A percentile compares a stretch with the other conserved stretches of the same genome.
Evolutionary conservation across 495 filamentous ascomycete genomes (phyloP).

Genomic region (Penicillium soppii): DNA sequence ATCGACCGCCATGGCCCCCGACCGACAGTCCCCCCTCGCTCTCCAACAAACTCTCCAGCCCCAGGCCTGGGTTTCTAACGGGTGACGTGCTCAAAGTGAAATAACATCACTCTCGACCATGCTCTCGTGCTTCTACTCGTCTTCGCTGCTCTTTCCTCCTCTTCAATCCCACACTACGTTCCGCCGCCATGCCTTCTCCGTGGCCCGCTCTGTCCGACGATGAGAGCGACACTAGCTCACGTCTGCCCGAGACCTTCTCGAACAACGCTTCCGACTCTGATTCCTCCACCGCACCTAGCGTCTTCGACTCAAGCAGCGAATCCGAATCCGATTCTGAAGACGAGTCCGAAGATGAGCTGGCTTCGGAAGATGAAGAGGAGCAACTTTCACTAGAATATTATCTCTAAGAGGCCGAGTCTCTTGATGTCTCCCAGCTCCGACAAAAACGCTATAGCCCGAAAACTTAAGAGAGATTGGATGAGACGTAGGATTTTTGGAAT

Average conservation of each 20-base stretch:
- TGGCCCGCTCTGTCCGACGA: slow-evolving; percentile 6
- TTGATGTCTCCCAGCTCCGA: slow-evolving; percentile 30
- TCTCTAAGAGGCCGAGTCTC: slow-evolving; percentile 21
- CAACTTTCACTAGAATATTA: slow-evolving; percentile 25
- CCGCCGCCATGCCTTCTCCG: slow-evolving; percentile 1
- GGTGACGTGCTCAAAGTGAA: slow-evolving; percentile 7
- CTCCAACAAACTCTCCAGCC: slow-evolving; percentile 6
- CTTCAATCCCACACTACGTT: slow-evolving; percentile 6
- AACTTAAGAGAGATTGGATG: slow-evolving; percentile 23
- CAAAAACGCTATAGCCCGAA: slow-evolving; percentile 30
- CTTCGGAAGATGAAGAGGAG: slow-evolving; percentile 25
- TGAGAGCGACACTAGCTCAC: slow-evolving; percentile 13
- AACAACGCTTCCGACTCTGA: slow-evolving; percentile 11
- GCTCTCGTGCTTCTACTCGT: slow-evolving; percentile 7
- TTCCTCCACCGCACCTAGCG: slow-evolving; percentile 8
- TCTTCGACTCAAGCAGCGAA: slow-evolving; percentile 14
- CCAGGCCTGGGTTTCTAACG: slow-evolving; percentile 8
- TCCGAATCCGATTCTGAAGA: slow-evolving; percentile 15
- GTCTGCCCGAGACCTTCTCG: slow-evolving; percentile 9
- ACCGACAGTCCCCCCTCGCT: slow-evolving; percentile 8
- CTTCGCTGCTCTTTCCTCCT: slow-evolving; percentile 1
- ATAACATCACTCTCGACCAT: slow-evolving; percentile 7
- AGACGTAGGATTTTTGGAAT: slow-evolving; percentile 26
- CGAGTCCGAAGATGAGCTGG: slow-evolving; percentile 22
- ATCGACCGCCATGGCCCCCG: slow-evolving; percentile 11